Conservation (phyloP, 495 filamentous ascomycete species). For the Tricharina praecox region DNA sequence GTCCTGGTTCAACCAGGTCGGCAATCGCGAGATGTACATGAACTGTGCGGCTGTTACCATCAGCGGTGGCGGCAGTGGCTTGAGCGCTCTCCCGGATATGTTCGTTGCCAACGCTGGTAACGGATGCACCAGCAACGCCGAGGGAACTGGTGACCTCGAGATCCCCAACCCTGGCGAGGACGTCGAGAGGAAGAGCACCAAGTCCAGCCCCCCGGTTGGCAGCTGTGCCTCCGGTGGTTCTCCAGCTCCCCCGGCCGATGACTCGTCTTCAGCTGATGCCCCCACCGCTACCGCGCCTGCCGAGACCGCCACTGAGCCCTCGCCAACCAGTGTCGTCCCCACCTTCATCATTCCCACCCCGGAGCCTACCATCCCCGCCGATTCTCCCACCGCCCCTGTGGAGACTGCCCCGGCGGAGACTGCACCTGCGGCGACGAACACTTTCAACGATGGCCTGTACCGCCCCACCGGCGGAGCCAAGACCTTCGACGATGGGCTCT, state of each 20-base stretch:
- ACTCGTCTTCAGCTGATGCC: neutral
- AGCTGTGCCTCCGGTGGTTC: slow-evolving; percentile 1
- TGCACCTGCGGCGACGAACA: neutral
- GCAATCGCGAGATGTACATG: slow-evolving; percentile 43
- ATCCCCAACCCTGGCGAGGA: slow-evolving; percentile 18
- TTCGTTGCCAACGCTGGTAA: slow-evolving; percentile 23
- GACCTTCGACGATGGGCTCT: neutral
- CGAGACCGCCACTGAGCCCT: no score
- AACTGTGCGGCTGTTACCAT: slow-evolving; percentile 41
- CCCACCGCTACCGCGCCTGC: neutral
- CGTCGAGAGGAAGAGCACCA: neutral
- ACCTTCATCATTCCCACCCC: no score
- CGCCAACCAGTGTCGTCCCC: no score
- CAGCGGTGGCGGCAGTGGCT: slow-evolving; percentile 26
- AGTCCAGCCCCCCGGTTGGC: neutral
- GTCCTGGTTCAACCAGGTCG: slow-evolving; percentile 43
- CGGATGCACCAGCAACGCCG: slow-evolving; percentile 6
- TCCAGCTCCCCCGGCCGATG: neutral
- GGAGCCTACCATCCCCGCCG: no score
- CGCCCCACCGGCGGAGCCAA: neutral
- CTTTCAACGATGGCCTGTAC: slow-evolving; percentile 4
- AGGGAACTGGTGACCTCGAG: slow-evolving; percentile 6
- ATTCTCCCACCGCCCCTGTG: no score
- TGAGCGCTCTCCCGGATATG: slow-evolving; percentile 13
- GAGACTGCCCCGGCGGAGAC: no score